Evolutionary conservation across 352 stramenopile genomes (phyloP), one percentile per base, ranked within the genome.

Genomic region (Phytopythium ostracodes): DNA sequence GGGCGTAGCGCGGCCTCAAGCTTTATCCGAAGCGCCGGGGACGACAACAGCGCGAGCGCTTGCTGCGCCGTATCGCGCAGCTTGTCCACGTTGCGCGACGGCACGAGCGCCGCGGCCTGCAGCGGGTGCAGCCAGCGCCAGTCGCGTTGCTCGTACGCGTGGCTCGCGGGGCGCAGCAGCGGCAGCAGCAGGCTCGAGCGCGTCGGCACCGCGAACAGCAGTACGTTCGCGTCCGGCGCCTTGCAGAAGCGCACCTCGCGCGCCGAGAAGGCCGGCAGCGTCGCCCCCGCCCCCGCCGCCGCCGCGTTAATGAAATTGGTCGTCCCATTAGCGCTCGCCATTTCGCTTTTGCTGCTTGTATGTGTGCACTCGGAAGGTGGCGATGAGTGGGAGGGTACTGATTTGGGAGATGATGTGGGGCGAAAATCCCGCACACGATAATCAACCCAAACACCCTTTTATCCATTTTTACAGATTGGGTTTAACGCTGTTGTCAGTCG

Each of bases 91-190:
- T 84, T 81, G 44, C 79, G 64, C 56, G 82, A 92, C 17, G 85
- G 85, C 60, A 92, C 74, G 10, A 77, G 59, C 3, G 79, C 81
- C 46, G 84, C 67, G 11, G 73, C 72, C 56, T 92, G 77, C 47
- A 94, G 71, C 65, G 90, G 60, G 29, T 90, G 81, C 42, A 94
- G 72, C 73, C 85, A 92, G 17, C 79, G 81, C 22, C 71, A 56
- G 59, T 92, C 85, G 14, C 76, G 77, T 65, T 88, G 67, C 52
- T 79, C 78, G 67, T 90, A 91, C 12, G 67, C 57, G 67, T 88
- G 77, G 49, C 59, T 59, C 8, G 61, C 64, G 22, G 82, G 81
- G 12, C 52, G 58, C 14, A 81, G 56, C 24, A 94, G 60, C 44
- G 75, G 75, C 36, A 92, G 71, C 56, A 94, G 65, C 31, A 88